Conservation (phyloP, 2,329 filamentous ascomycete genomes). For the Hymenoscyphus repandus region DNA sequence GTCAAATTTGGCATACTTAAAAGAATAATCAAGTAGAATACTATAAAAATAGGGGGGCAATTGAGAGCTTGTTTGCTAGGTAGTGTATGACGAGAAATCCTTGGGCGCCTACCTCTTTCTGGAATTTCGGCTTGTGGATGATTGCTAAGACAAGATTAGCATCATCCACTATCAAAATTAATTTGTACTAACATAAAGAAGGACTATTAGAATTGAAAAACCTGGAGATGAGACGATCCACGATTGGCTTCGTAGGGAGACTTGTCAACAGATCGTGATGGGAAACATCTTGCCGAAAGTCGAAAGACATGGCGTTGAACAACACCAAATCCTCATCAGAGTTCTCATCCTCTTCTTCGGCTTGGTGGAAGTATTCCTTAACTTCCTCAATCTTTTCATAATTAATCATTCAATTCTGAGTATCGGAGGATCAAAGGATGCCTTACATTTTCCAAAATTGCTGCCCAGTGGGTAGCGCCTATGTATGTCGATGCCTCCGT, state of each 20-base stretch:
- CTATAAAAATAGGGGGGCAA: too few species aligned
- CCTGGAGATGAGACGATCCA: slow-evolving; percentile 46
- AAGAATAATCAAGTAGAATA: too few species aligned
- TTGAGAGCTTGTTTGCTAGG: not conserved
- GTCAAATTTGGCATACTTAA: too few species aligned
- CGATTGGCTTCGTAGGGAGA: slow-evolving; percentile 41
- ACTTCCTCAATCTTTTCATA: slow-evolving; percentile 51
- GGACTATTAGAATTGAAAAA: slow-evolving; percentile 51
- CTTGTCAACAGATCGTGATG: slow-evolving; percentile 43
- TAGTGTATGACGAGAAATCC: not conserved
- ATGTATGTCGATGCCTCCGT: slow-evolving; percentile 43
- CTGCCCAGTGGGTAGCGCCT: slow-evolving; percentile 55
- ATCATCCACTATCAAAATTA: not conserved
- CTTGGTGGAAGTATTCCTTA: slow-evolving; percentile 51
- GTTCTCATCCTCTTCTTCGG: slow-evolving; percentile 27
- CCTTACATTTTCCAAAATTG: slow-evolving; percentile 54
- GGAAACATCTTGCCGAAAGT: slow-evolving; percentile 33
- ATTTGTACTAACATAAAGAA: slow-evolving; percentile 40
- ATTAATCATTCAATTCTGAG: slow-evolving; percentile 3
- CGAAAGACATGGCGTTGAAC: slow-evolving; percentile 35
- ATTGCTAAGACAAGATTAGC: slow-evolving; percentile 36
- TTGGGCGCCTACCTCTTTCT: slow-evolving; percentile 34
- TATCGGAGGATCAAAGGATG: not conserved
- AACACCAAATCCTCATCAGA: slow-evolving; percentile 31
- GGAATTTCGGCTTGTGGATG: slow-evolving; percentile 48